A percentile compares a stretch with the other conserved stretches of the same genome.
These are phyloP conservation scores for Trichosporon asahii DNA, from an alignment of 1,284 basidiomycete species.

Conservation along the genomic window DNA sequence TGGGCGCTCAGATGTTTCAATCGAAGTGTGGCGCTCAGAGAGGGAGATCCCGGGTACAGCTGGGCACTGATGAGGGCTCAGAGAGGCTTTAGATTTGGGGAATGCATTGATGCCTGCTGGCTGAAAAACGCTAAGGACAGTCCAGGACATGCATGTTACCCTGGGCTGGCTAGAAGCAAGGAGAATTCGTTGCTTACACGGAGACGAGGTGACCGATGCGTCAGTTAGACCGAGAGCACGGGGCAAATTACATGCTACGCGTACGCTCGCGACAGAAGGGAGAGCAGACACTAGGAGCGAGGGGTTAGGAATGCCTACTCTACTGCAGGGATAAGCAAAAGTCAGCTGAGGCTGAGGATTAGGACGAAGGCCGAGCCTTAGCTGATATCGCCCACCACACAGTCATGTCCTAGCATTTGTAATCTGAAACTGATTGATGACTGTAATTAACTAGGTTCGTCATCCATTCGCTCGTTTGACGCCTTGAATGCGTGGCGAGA, in stretches of 20 bases:
- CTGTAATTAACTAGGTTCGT: conserved; percentile 7
- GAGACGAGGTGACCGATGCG: no score
- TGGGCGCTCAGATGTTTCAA: not conserved
- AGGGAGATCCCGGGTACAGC: not conserved
- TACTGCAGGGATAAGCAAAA: not conserved
- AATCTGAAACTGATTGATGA: conserved; percentile 8
- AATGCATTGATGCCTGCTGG: not conserved
- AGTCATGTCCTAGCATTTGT: not conserved
- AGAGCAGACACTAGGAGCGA: no score
- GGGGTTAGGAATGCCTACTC: not conserved
- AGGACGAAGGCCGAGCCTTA: not conserved
- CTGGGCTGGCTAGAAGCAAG: not conserved
- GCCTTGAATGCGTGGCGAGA: not conserved
- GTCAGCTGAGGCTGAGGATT: not conserved
- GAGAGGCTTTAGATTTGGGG: not conserved
- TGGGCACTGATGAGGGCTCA: not conserved
- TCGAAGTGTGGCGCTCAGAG: not conserved
- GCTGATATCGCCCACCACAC: not conserved
- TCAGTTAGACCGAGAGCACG: no score
- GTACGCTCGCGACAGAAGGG: no score
- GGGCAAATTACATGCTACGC: not conserved
- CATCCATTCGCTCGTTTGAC: not conserved
- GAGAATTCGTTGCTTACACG: not conserved
- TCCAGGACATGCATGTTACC: conserved; percentile 5
- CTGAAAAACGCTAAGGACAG: not conserved